Evolutionary conservation across 257 asterid genomes (phyloP), one percentile per base, ranked within the genome.

Genomic region (Thymus mandschuricus): DNA sequence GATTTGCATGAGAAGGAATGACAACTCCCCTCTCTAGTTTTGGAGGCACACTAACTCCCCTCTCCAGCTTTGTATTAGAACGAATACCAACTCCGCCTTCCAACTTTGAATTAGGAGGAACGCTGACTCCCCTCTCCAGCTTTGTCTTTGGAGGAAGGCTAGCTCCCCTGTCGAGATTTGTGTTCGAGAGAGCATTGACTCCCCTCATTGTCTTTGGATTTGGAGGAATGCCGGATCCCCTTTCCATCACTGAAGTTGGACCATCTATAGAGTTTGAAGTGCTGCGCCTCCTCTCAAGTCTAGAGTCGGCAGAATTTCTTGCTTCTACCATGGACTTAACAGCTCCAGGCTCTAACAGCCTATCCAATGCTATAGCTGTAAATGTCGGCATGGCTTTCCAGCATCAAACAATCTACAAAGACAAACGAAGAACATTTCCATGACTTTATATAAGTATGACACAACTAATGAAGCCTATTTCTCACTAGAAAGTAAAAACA

Each of bases 291-390:
- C 88, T 78, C 70, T 64, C 90, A 33, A 74, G 73, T 69, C 75
- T 79, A 0, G 81, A 41, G 80, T 81, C 87, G 59, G 80, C 64
- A 71, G 73, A 78, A 56, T 60, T 78, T 64, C 69, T 68, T 56
- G 48, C 73, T 7, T 68, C 73, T 12, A 80, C 74, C 89, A 77
- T 85, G 70, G 96, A 74, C 51, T 84, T 85, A 2, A 78, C 68
- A 40, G 80, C 66, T 56, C 90, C 91, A 58, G 96, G 80, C 79
- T 89, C 99, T 68, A 92, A 83, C 45, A 95, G 79, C 60, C 95
- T 88, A 80, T 92, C 99, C 50, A 95, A 75, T 64, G 97, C 87
- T 77, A 88, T 59, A 58, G 99, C 93, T 67, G 99, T 81, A 80
- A 83, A 82, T 1, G 95, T 82, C 72, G 96, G 92, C 99, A 95